phyloP scores from a whole-genome alignment of 1,284 basidiomycete genomes.

The Irpex lacteus region DNA sequence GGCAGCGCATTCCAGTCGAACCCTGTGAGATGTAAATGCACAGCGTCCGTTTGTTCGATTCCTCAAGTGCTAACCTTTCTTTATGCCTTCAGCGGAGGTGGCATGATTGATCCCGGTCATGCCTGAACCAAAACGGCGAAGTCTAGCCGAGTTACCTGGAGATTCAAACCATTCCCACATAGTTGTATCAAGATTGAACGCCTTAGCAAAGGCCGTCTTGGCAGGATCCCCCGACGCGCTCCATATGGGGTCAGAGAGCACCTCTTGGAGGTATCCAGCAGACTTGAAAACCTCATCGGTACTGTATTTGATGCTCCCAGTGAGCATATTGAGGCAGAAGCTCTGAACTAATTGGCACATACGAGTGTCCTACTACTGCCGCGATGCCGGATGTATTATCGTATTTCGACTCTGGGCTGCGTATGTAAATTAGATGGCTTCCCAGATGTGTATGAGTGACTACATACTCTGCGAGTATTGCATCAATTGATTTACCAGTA shows the following conservation, averaged over 20 bases:
- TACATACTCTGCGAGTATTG: slow-evolving; percentile 9
- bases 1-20: slow-evolving; percentile 16
- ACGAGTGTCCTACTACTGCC: slow-evolving; percentile 24
- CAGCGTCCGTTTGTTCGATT: neutral
- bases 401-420: slow-evolving; percentile 23
- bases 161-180: slow-evolving; percentile 18
- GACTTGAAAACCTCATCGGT: slow-evolving; percentile 25
- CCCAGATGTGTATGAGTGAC: neutral
- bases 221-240: slow-evolving; percentile 17
- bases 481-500: slow-evolving; percentile 22
- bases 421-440: neutral
- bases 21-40: neutral
- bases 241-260: slow-evolving; percentile 21
- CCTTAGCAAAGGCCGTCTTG: slow-evolving; percentile 24
- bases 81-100: slow-evolving; percentile 1
- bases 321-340: neutral
- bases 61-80: slow-evolving; percentile 16
- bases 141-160: slow-evolving; percentile 10
- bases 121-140: neutral
- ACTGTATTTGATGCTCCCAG: neutral
- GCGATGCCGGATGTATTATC: slow-evolving; percentile 23
- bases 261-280: slow-evolving; percentile 25
- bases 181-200: slow-evolving; percentile 20
- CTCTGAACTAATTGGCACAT: slow-evolving; percentile 5
- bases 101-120: neutral